Base-by-base conservation (phyloP, 768 basidiomycete species). In the Mycena crocata region DNA sequence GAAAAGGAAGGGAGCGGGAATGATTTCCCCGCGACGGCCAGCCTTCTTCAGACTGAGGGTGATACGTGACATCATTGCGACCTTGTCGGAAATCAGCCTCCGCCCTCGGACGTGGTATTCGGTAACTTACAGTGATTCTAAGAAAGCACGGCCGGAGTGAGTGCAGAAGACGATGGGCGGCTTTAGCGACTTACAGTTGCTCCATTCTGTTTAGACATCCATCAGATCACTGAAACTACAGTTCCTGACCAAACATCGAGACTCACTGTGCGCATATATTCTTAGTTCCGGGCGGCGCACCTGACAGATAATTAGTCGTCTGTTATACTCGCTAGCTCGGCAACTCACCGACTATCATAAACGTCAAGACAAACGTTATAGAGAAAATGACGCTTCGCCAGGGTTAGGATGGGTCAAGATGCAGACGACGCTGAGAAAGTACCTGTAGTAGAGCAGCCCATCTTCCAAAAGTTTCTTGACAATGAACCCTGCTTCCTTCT, bases 31-130 rank as follows among this genome's bases (percentile, higher is more conserved):
- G 32, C 30, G 48, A n/a, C 52, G 69, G 19, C 66, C 70, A 26
- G 67, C 66, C 56, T 77, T 83, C 67, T 68, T 79, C 5, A 85
- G 75, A 65, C 79, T 79, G 13, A 85, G 75, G 13, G 84, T 84
- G 58, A 85, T 84, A 37, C 84, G 78, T 2, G 82, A 83, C 74
- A 85, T 82, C 80, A 85, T 85, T 2, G 81, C 77, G 28, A 85
- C 84, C 67, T 83, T 44, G 21, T 17, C n/a, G 34, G 23, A 34
- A 34, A 40, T 44, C 24, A 50, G 54, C 13, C 39, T 21, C 37
- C n/a, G 42, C 14, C 1, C 78, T 84, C 31, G 80, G 83, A 40
- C 78, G 79, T 13, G n/a, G n/a, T n/a, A n/a, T n/a, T n/a, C n/a
- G 24, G 37, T 40, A 40, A 44, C 67, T 48, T 31, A 68, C 67